These are phyloP conservation scores for Fusarium luffae DNA, from an alignment of 2,329 filamentous ascomycete genomes.

Conservation along the genomic window DNA sequence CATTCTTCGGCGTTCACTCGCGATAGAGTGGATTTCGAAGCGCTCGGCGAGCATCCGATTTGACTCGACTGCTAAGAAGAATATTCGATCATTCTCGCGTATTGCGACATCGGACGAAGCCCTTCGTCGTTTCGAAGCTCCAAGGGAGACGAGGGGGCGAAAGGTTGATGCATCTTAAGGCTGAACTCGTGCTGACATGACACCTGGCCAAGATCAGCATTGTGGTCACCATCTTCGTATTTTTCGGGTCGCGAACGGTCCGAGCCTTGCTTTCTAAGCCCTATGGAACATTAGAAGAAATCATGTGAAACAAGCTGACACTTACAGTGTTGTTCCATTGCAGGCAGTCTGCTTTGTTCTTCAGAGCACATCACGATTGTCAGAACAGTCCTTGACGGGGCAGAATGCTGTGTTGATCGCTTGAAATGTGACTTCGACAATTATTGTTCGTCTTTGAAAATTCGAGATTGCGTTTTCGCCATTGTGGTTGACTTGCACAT, in stretches of 20 bases:
- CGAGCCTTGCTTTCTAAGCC: too few species aligned
- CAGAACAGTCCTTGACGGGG: background rate
- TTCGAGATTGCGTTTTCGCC: background rate
- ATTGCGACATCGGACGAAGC: too few species aligned
- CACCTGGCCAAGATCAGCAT: background rate
- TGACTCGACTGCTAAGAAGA: too few species aligned
- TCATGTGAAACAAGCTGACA: background rate
- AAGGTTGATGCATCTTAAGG: background rate
- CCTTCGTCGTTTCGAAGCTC: too few species aligned
- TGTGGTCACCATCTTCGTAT: background rate
- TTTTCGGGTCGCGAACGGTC: too few species aligned
- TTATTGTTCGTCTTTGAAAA: background rate
- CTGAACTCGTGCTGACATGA: background rate
- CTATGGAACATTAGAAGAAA: background rate
- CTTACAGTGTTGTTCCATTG: background rate
- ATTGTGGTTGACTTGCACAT: background rate
- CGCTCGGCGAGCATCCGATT: too few species aligned
- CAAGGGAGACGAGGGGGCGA: background rate
- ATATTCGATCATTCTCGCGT: too few species aligned
- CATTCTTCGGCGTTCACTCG: background rate
- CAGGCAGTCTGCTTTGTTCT: background rate
- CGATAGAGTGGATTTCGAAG: background rate
- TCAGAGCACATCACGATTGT: background rate
- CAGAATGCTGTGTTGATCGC: background rate
- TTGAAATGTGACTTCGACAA: rapidly evolving